A percentile compares a stretch with the other conserved stretches of the same genome.
These are phyloP conservation scores for Ormosia semicastrata DNA, from an alignment of 306 rosid genomes.

Conservation along the genomic window DNA sequence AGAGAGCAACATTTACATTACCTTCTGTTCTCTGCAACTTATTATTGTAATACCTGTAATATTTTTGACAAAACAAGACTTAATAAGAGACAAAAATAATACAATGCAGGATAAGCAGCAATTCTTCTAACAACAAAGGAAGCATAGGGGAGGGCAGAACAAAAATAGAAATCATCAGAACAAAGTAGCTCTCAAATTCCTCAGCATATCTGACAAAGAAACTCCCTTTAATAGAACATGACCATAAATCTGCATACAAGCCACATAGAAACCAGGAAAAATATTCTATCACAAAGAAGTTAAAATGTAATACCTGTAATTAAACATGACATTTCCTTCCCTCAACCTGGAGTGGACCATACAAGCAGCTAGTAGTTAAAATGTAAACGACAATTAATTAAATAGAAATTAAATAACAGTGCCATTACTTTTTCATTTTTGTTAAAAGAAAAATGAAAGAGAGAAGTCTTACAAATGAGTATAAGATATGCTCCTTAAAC, in stretches of 20 bases:
- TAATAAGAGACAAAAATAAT: background rate
- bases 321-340: slow-evolving; percentile 84
- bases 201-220: background rate
- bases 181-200: background rate
- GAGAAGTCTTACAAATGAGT: background rate
- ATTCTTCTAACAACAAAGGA: background rate
- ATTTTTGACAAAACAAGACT: background rate
- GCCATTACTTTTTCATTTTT: background rate
- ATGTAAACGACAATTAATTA: background rate
- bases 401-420: slow-evolving; percentile 13
- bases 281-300: background rate
- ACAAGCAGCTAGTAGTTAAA: slow-evolving; percentile 23
- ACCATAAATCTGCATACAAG: background rate
- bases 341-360: slow-evolving; percentile 74
- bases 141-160: background rate
- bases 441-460: background rate
- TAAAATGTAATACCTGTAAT: slow-evolving; percentile 67
- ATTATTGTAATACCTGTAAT: slow-evolving; percentile 80
- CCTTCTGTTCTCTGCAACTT: slow-evolving; percentile 87
- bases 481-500: background rate
- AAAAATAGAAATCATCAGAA: background rate
- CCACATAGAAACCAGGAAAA: background rate
- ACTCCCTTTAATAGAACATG: background rate
- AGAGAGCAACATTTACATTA: slow-evolving; percentile 27
- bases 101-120: background rate